These are phyloP conservation scores for Phialophora chinensis DNA, from an alignment of 2,329 filamentous ascomycete genomes.

Conservation along the genomic window DNA sequence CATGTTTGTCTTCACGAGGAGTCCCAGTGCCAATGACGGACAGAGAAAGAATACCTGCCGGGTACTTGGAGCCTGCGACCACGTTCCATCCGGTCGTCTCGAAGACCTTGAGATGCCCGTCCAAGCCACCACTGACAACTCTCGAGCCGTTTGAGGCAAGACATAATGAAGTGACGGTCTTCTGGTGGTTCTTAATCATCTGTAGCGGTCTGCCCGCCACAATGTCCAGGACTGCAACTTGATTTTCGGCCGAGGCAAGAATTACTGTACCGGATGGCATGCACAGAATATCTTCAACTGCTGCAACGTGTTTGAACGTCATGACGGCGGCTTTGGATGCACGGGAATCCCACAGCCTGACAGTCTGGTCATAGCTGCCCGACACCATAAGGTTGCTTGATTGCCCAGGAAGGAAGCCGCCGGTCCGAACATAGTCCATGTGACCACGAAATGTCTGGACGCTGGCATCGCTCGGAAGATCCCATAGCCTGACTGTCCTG, in stretches of 20 bases:
- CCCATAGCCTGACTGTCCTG: conserved; percentile 90
- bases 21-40: conserved; percentile 73
- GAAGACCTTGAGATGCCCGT: conserved; percentile 96
- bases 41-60: conserved; percentile 85
- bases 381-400: conserved; percentile 76
- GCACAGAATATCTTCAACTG: conserved; percentile 86
- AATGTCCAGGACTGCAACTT: conserved; percentile 89
- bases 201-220: conserved; percentile 87
- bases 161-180: conserved; percentile 89
- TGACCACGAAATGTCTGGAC: conserved; percentile 83
- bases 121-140: conserved; percentile 84
- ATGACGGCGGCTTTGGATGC: conserved; percentile 74
- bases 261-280: conserved; percentile 86
- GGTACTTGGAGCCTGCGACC: conserved; percentile 92
- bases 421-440: conserved; percentile 87
- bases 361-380: conserved; percentile 93
- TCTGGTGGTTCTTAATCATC: conserved; percentile 92
- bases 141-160: conserved; percentile 80
- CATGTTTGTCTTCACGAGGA: conserved; percentile 81
- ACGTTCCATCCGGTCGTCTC: conserved; percentile 95
- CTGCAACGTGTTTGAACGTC: conserved; percentile 91
- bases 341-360: conserved; percentile 90
- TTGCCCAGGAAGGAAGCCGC: conserved; percentile 80
- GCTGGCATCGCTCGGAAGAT: conserved; percentile 79
- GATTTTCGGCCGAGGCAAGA: conserved; percentile 81